Conservation (phyloP, 2,329 filamentous ascomycete genomes). For the Zymoseptoria tritici region DNA sequence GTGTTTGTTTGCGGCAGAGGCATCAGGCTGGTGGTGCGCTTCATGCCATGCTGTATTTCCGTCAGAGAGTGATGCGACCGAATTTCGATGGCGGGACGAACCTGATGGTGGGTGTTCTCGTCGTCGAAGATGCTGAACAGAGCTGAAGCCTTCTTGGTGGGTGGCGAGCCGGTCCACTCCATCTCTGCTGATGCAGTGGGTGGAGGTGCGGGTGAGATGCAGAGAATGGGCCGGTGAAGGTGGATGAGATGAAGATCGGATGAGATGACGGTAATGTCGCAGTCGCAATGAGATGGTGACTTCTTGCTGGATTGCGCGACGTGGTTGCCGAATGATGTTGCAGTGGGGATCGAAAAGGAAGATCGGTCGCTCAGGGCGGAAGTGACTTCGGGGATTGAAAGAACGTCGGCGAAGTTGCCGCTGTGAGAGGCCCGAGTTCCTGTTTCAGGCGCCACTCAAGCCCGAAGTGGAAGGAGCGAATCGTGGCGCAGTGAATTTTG, state of each 20-base stretch:
- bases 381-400: not conserved
- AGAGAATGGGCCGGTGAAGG: not conserved
- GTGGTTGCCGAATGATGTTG: too few relatives aligned
- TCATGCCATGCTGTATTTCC: conserved; percentile 13
- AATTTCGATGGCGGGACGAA: conserved; percentile 4
- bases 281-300: not conserved
- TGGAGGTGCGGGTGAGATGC: not conserved
- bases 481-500: not conserved
- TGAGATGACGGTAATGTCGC: not conserved
- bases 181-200: conserved; percentile 6
- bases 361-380: too few relatives aligned
- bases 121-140: conserved; percentile 18
- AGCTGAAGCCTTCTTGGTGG: conserved; percentile 15
- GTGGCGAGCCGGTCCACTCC: conserved; percentile 18
- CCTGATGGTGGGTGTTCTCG: conserved; percentile 15
- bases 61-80: conserved; percentile 4
- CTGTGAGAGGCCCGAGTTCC: not conserved
- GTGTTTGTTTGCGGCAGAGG: conserved; percentile 32
- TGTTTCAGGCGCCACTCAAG: not conserved
- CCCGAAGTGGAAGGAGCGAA: not conserved
- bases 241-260: not conserved
- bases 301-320: not conserved
- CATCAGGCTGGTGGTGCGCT: conserved; percentile 17
- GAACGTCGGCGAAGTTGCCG: not conserved
- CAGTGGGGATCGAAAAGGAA: too few relatives aligned